These are phyloP conservation scores for Suhomyces canberraensis DNA, from an alignment of 805 yeast genomes.

Conservation along the genomic window DNA sequence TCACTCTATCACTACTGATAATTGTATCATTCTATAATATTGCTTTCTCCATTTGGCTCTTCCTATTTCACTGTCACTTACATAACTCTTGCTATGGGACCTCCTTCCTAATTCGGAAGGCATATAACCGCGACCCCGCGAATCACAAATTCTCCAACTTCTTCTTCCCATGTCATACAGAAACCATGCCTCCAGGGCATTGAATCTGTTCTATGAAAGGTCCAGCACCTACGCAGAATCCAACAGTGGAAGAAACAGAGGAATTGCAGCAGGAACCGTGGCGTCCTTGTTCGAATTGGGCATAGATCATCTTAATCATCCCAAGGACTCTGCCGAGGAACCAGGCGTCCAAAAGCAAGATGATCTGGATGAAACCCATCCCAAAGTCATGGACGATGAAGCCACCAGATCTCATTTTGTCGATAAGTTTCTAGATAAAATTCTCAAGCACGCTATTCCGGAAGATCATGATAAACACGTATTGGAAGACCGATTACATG, in stretches of 20 bases:
- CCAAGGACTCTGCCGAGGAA: not conserved
- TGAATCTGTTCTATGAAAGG: slow-evolving; percentile 20
- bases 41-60: no score
- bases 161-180: slow-evolving; percentile 1
- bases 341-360: not conserved
- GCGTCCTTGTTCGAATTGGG: slow-evolving; percentile 34
- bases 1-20: no score
- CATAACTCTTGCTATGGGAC: no score
- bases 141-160: no score
- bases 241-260: slow-evolving; percentile 24
- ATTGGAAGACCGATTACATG: slow-evolving; percentile 40
- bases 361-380: not conserved
- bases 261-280: slow-evolving; percentile 37
- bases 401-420: slow-evolving; percentile 43
- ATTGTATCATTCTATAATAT: no score
- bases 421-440: slow-evolving; percentile 53
- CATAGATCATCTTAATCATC: slow-evolving; percentile 17
- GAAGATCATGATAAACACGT: slow-evolving; percentile 47
- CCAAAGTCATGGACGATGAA: not conserved
- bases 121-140: no score
- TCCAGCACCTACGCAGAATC: slow-evolving; percentile 26
- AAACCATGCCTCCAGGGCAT: slow-evolving; percentile 9
- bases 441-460: slow-evolving; percentile 49
- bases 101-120: no score
- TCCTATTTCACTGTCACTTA: no score